A percentile compares a stretch with the other conserved stretches of the same genome.
Evolutionary conservation across 495 filamentous ascomycete genomes (phyloP).

Genomic region (Aspergillus conjunctus): DNA sequence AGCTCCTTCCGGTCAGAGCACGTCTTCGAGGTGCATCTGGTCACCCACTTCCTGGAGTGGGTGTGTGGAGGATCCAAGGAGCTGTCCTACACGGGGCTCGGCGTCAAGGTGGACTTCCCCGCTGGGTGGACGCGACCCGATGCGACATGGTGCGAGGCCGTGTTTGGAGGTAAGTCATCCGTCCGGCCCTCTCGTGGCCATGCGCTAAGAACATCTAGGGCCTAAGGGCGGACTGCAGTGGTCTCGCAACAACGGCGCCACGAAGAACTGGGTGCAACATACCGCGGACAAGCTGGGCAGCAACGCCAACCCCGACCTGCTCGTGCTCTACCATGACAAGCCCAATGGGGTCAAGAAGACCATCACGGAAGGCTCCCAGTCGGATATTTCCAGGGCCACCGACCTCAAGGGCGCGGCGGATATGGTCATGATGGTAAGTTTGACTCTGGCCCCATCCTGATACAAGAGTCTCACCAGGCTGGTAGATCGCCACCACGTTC

Average conservation of each 20-base stretch:
- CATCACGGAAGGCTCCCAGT: constrained; percentile 15
- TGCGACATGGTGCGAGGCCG: constrained; percentile 13
- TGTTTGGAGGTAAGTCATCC: constrained; percentile 15
- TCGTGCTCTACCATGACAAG: constrained; percentile 17
- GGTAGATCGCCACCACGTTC: constrained; percentile 18
- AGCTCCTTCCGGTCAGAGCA: constrained; percentile 10
- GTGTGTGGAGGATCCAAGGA: constrained; percentile 1
- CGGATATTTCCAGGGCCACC: neutral
- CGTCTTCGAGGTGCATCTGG: constrained; percentile 12
- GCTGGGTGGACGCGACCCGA: constrained; percentile 12
- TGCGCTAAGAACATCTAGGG: neutral
- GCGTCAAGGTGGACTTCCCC: too few relatives aligned
- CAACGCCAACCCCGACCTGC: constrained; percentile 4
- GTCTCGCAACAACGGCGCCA: too few relatives aligned
- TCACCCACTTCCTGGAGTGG: constrained; percentile 11
- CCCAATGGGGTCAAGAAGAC: constrained; percentile 18
- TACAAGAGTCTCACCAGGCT: too few relatives aligned
- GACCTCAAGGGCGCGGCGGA: constrained; percentile 9
- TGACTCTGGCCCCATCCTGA: too few relatives aligned
- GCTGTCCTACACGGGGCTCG: neutral
- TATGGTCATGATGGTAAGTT: constrained; percentile 21
- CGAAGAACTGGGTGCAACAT: constrained; percentile 21
- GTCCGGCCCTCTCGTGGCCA: neutral
- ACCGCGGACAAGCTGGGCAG: constrained; percentile 15
- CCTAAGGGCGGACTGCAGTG: too few relatives aligned